phyloP scores from a whole-genome alignment of 352 stramenopile species.

The Phytophthora fragariaefolia region DNA sequence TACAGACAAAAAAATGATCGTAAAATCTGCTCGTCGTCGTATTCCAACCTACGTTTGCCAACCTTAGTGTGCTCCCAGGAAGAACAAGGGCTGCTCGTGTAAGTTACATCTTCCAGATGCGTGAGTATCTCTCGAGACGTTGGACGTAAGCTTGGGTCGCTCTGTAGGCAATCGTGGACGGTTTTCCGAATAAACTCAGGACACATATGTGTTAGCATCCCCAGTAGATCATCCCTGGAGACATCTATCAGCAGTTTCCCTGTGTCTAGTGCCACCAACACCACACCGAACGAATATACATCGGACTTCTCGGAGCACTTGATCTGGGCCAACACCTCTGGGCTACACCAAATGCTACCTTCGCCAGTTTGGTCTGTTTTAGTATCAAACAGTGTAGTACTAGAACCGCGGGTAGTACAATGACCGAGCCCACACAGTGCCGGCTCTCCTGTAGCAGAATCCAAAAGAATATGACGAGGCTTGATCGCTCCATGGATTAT shows the following conservation, averaged over 20 bases:
- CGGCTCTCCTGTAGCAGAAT: constrained; percentile 47
- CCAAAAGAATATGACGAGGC: constrained; percentile 56
- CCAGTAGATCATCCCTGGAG: constrained; percentile 36
- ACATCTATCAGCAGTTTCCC: constrained; percentile 45
- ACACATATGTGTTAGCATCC: constrained; percentile 41
- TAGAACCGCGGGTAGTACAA: constrained; percentile 34
- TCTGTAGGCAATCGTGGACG: constrained; percentile 43
- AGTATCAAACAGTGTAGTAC: constrained; percentile 18
- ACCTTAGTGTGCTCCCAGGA: constrained; percentile 19
- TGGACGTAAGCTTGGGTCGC: constrained; percentile 39
- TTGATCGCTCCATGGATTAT: constrained; percentile 66
- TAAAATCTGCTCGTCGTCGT: constrained; percentile 16
- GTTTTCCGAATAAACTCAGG: constrained; percentile 50
- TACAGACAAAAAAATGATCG: constrained; percentile 28
- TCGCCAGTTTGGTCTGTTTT: constrained; percentile 31
- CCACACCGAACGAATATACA: constrained; percentile 64
- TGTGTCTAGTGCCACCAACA: constrained; percentile 67
- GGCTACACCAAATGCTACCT: constrained; percentile 54
- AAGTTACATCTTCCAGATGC: constrained; percentile 26
- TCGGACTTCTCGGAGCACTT: constrained; percentile 53
- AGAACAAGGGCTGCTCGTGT: constrained; percentile 22
- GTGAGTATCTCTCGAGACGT: constrained; percentile 40
- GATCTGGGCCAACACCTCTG: constrained; percentile 50
- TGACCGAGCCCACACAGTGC: constrained; percentile 57
- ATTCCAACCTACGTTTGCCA: constrained; percentile 8